These are phyloP conservation scores for Candida sp. DNA, from an alignment of 1,139 yeast genomes.

Conservation along the genomic window DNA sequence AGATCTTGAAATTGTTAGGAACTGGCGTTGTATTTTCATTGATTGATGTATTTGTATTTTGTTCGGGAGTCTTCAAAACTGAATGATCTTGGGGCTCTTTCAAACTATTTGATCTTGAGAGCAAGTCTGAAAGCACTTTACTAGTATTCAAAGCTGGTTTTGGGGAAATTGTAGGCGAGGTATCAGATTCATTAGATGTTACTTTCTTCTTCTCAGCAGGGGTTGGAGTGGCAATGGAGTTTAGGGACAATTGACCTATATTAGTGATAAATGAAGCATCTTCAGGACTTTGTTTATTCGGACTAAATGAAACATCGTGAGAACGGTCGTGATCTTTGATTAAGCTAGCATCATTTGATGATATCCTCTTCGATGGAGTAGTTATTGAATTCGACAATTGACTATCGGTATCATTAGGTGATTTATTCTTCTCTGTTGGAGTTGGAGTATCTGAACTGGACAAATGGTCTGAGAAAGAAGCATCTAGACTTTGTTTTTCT, in stretches of 20 bases:
- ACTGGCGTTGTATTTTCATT: neutral
- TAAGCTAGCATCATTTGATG: no score
- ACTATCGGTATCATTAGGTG: no score
- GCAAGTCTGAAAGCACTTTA: neutral
- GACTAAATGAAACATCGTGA: no score
- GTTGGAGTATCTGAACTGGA: no score
- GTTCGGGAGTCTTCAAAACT: neutral
- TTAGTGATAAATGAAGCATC: neutral
- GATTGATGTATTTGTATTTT: neutral
- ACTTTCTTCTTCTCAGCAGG: neutral
- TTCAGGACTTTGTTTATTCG: neutral
- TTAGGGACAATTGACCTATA: neutral
- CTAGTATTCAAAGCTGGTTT: neutral
- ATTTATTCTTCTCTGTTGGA: no score
- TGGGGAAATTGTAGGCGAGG: neutral
- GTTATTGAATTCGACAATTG: no score
- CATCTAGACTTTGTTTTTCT: no score
- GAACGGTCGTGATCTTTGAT: no score
- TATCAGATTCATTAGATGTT: neutral
- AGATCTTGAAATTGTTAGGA: neutral
- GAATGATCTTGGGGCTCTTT: neutral
- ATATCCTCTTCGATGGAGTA: no score
- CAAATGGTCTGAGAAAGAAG: no score
- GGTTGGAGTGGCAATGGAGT: slow-evolving; percentile 1
- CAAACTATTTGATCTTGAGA: neutral